These are phyloP conservation scores for Bipolaris zeicola DNA, from an alignment of 2,329 filamentous ascomycete species.

Conservation along the genomic window DNA sequence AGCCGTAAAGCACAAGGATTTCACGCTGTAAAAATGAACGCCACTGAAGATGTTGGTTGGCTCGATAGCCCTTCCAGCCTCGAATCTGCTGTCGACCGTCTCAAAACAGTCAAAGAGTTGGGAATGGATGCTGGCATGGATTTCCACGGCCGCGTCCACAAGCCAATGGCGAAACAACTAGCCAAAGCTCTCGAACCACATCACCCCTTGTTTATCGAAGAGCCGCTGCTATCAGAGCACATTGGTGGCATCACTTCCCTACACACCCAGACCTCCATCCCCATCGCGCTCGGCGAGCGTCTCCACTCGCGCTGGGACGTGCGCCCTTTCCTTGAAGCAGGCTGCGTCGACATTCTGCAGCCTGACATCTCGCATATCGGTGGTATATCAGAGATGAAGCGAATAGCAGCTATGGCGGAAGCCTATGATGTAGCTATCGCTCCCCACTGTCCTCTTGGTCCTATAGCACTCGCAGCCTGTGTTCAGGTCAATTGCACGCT, in stretches of 20 bases:
- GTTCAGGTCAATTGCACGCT: conserved; percentile 67
- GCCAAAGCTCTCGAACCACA: conserved; percentile 70
- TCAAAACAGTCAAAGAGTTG: conserved; percentile 70
- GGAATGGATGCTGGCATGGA: conserved; percentile 77
- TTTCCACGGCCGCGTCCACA: conserved; percentile 78
- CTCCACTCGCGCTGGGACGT: conserved; percentile 76
- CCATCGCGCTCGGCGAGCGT: conserved; percentile 74
- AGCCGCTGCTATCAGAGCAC: conserved; percentile 73
- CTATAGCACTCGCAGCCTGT: conserved; percentile 73
- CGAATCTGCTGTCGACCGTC: conserved; percentile 67
- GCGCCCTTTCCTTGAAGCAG: conserved; percentile 70
- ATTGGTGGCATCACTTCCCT: conserved; percentile 68
- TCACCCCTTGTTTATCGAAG: conserved; percentile 75
- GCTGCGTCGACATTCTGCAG: conserved; percentile 72
- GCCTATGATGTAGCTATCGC: conserved; percentile 75
- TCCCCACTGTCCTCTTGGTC: conserved; percentile 75
- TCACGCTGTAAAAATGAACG: conserved; percentile 77
- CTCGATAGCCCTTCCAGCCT: conserved; percentile 72
- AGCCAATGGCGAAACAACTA: conserved; percentile 81
- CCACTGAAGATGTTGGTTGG: conserved; percentile 76
- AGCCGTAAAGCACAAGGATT: conserved; percentile 66
- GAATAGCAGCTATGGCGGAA: conserved; percentile 74
- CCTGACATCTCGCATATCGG: conserved; percentile 75
- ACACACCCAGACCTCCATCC: conserved; percentile 61
- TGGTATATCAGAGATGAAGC: conserved; percentile 72